Base-by-base conservation (phyloP, 768 basidiomycete genomes). In the Erythrobasidium yunnanense region DNA sequence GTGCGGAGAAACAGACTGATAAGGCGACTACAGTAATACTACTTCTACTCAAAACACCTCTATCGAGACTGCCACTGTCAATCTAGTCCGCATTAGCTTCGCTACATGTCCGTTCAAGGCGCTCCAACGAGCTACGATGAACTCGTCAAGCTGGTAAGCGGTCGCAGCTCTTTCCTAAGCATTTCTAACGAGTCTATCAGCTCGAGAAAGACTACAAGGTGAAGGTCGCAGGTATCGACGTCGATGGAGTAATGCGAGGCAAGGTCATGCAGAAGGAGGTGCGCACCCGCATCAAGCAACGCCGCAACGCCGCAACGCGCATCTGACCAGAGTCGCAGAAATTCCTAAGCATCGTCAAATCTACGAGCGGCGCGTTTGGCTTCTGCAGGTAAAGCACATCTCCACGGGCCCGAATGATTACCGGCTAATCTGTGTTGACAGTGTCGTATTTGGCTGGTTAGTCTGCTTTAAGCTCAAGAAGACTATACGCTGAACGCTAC, bases 401-500 rank as follows among this genome's bases (percentile, higher is more conserved):
- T 18, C 20, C 15, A 8, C 15, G 23, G 33, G 7, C 23, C 29
- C 20, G 33, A 34, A n/a, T 45, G 56, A 42, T 6, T 6, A 33
- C 18, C 22, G 17, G 20, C 4, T 22, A 18, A 53, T 17, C 22
- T 38, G 32, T 25, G 23, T 57, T 22, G 17, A 13, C 34, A 47
- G 62, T n/a, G 69, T 73, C 7, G 56, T 70, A 0, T 72, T 69
- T 46, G 73, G 70, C 7, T 71, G 70, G 49, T 50, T 47, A 18
- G 68, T n/a, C 17, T 25, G 49, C n/a, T 42, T n/a, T 66, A 58
- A 55, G 53, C 18, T 23, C 15, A 46, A 11, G 70, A 90, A 86
- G 68, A 6, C 51, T 55, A 4, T 32, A 27, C 4, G 23, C n/a
- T n/a, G n/a, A n/a, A n/a, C n/a, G n/a, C n/a, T n/a, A n/a, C n/a